Conservation (phyloP, 176 grass and related monocot species). For the Elaeis guineensis region DNA sequence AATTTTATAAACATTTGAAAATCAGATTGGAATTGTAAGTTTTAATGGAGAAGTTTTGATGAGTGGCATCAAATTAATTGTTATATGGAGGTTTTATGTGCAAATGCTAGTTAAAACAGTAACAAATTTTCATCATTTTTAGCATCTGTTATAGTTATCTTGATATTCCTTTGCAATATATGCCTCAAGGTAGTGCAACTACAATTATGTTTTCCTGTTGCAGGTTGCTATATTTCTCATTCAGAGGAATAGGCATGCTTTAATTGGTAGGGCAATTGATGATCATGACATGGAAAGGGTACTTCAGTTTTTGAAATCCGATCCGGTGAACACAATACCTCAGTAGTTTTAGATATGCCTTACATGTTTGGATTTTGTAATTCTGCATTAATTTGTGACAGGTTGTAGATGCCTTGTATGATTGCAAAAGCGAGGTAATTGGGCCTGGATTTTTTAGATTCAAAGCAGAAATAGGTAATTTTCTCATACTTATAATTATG, state of each 20-base stretch:
- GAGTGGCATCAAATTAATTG: too few relatives aligned
- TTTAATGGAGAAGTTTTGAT: too few relatives aligned
- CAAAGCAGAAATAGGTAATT: constrained; percentile 96
- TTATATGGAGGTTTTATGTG: too few relatives aligned
- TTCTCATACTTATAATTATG: constrained; percentile 11
- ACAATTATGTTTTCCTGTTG: constrained; percentile 1
- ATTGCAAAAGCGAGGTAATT: constrained; percentile 99
- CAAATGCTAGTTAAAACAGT: too few relatives aligned
- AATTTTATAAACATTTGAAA: too few relatives aligned
- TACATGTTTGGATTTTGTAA: not conserved
- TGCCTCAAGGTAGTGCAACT: too few relatives aligned
- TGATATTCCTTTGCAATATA: too few relatives aligned
- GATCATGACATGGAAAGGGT: constrained; percentile 93
- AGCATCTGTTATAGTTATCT: too few relatives aligned
- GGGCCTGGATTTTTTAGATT: constrained; percentile 99
- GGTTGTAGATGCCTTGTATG: constrained; percentile 97
- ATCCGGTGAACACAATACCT: constrained; percentile 49
- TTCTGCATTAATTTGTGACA: constrained; percentile 12
- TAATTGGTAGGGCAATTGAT: constrained; percentile 98
- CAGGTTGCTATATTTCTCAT: constrained; percentile 99
- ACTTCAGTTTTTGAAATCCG: constrained; percentile 88
- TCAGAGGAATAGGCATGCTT: constrained; percentile 87
- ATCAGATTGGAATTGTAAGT: too few relatives aligned
- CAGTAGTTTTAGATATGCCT: not conserved
- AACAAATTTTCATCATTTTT: too few relatives aligned